phyloP scores from a whole-genome alignment of 2,329 filamentous ascomycete genomes.

The Stemphylium beticola region DNA sequence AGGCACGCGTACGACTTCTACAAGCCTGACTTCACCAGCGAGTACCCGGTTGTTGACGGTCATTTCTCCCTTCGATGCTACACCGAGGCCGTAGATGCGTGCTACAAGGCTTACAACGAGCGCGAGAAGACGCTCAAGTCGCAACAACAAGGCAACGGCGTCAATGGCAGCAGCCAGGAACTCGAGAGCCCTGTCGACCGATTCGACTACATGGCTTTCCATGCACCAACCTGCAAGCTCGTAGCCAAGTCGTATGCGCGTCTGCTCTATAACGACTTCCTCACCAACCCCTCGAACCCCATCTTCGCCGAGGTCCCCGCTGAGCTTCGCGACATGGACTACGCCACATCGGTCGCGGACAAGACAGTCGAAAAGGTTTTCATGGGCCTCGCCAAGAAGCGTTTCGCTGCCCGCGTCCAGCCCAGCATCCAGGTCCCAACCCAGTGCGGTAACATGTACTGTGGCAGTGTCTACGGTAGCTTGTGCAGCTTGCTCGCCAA shows the following conservation, averaged over 20 bases:
- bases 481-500: conserved; percentile 57
- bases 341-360: conserved; percentile 57
- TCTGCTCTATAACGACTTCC: conserved; percentile 60
- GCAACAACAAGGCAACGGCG: conserved; percentile 50
- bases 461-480: conserved; percentile 59
- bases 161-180: conserved; percentile 44
- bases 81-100: conserved; percentile 59
- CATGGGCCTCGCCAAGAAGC: conserved; percentile 59
- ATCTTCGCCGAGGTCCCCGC: conserved; percentile 58
- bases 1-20: conserved; percentile 62
- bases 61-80: conserved; percentile 62
- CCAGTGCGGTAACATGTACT: conserved; percentile 64
- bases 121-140: conserved; percentile 56
- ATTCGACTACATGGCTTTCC: conserved; percentile 63
- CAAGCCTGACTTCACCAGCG: conserved; percentile 61
- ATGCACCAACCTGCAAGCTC: conserved; percentile 61
- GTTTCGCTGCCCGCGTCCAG: conserved; percentile 57
- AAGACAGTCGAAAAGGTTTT: conserved; percentile 62
- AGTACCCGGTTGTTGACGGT: conserved; percentile 61
- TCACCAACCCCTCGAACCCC: conserved; percentile 54
- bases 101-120: conserved; percentile 61
- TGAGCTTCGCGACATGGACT: conserved; percentile 55
- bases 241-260: conserved; percentile 62
- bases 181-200: conserved; percentile 57
- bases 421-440: conserved; percentile 58